These are phyloP conservation scores for Phytophthora foliorum DNA, from an alignment of 352 stramenopile species.

Conservation along the genomic window DNA sequence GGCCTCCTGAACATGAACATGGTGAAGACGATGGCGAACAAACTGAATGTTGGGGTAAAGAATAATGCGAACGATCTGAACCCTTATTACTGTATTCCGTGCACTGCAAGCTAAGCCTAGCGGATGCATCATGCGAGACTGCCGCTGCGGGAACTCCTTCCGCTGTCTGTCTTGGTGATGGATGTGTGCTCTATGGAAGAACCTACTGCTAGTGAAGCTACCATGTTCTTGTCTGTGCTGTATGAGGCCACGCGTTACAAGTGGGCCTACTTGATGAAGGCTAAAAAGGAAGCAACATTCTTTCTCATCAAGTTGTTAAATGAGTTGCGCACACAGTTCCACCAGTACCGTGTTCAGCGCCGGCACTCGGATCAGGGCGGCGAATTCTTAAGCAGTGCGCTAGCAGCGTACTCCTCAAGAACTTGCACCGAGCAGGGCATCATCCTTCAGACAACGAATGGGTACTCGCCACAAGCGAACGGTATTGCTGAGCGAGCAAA, in stretches of 20 bases:
- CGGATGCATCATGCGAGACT: background rate
- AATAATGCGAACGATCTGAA: background rate
- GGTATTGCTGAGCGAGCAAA: constrained; percentile 12
- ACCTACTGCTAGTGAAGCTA: background rate
- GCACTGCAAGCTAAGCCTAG: background rate
- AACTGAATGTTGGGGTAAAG: background rate
- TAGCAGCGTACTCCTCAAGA: background rate
- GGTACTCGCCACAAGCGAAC: constrained; percentile 19
- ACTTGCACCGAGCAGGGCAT: background rate
- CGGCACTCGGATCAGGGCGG: background rate
- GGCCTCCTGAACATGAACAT: background rate
- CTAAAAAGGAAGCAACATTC: background rate
- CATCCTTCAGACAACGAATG: constrained; percentile 17
- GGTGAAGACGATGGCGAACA: background rate
- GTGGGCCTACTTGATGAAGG: background rate
- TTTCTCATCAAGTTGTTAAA: background rate
- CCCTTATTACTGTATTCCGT: background rate
- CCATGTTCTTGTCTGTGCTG: background rate
- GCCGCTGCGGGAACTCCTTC: background rate
- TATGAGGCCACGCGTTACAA: background rate
- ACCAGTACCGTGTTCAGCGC: background rate
- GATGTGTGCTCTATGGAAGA: background rate
- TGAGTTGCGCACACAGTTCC: background rate
- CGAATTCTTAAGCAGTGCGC: too few relatives aligned
- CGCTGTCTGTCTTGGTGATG: background rate